Evolutionary conservation across 306 rosid species (phyloP), one percentile per base, ranked within the genome.

Genomic region (Prunus campanulata): DNA sequence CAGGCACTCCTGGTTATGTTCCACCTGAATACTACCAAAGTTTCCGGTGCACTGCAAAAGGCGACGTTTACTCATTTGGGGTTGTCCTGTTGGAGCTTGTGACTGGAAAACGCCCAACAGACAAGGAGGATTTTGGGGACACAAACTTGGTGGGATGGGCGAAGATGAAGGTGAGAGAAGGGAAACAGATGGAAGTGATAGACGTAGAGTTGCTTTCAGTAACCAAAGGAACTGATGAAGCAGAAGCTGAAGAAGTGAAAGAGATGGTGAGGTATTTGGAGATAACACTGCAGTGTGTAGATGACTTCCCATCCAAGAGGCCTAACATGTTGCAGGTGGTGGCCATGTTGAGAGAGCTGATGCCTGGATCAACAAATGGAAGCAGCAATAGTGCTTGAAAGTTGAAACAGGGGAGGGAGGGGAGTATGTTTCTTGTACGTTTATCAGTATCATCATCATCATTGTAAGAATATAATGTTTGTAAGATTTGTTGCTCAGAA

Each of bases 1-100:
- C 98, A 59, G 98, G 98, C 77, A 94, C 98, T 52, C 97, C 98
- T 0, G 98, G 98, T 66, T 94, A 94, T 70, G 98, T 94, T 71
- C 98, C 98, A 54, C 98, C 98, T 49, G 98, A 94, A 77, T 94
- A 94, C 81, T 94, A 94, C 87, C 98, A 94, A 71, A 94, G 98
- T 66, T 94, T 94, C 85, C 72, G 98, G 78, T 94, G 98, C 91
- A 94, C 98, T 20, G 97, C 97, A 6, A 91, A 89, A 75, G 98
- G 98, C 0, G 98, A 94, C 56, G 98, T 94, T 5, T 94, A 94
- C 76, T 94, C 98, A 24, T 91, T 90, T 66, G 98, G 98, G 14
- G 98, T 94, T 49, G 96, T 94, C 5, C 89, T 94, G 74, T 65
- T 94, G 76, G 98, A 94, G 73, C 88, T 94, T 8, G 86, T 94